Conservation (phyloP, 257 asterid species). For the Nicotiana obtusifolia region DNA sequence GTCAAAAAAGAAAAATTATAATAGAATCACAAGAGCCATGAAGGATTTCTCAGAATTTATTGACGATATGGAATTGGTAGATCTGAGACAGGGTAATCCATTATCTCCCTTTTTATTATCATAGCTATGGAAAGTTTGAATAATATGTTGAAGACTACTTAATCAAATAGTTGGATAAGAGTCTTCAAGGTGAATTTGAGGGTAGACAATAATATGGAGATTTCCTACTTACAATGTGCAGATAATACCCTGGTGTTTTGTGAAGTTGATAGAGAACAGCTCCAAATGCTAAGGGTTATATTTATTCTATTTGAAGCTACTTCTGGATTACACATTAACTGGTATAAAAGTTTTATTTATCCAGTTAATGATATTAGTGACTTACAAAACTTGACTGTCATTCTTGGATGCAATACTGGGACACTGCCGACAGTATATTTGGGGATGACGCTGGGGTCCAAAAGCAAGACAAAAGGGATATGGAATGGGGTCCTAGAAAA, state of each 20-base stretch:
- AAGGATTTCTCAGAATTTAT: too few relatives aligned
- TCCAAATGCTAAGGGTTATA: not conserved
- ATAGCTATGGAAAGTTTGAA: not conserved
- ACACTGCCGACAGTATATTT: not conserved
- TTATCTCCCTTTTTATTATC: not conserved
- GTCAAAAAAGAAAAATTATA: too few relatives aligned
- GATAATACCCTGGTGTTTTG: not conserved
- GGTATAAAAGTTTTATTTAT: not conserved
- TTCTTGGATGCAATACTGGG: not conserved
- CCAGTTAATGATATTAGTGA: not conserved
- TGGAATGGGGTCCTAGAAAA: too few relatives aligned
- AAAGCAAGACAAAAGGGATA: not conserved
- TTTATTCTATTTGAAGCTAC: not conserved
- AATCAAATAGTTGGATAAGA: not conserved
- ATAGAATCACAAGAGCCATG: too few relatives aligned
- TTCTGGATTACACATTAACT: not conserved
- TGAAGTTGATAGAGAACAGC: not conserved
- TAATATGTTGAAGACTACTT: not conserved
- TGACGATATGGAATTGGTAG: too few relatives aligned
- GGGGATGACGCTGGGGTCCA: not conserved
- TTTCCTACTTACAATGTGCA: not conserved
- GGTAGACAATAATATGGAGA: not conserved
- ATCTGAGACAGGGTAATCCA: not conserved
- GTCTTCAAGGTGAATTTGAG: not conserved
- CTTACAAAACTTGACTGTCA: not conserved